A percentile compares a stretch with the other conserved stretches of the same genome.
Evolutionary conservation across 768 basidiomycete species (phyloP).

Genomic region (Panellus pusillus): DNA sequence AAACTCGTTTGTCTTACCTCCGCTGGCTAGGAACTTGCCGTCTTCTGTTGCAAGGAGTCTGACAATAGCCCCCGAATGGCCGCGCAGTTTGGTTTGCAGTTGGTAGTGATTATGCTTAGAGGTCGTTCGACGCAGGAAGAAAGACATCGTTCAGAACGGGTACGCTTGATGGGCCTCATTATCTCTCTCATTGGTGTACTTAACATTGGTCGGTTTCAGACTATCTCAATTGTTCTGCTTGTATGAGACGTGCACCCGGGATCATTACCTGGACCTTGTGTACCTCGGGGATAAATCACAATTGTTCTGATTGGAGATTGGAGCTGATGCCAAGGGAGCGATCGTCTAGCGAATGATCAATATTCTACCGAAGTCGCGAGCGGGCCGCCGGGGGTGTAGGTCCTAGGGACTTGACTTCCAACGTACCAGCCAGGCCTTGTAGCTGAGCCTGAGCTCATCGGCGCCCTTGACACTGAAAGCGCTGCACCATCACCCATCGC

Average conservation of each 20-base stretch:
- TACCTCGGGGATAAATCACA: slow-evolving; percentile 1
- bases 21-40: slow-evolving; percentile 15
- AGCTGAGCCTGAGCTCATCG: no score
- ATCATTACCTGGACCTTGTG: not conserved
- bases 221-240: not conserved
- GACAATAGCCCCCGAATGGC: slow-evolving; percentile 16
- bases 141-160: slow-evolving; percentile 5
- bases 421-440: no score
- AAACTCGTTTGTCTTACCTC: slow-evolving; percentile 8
- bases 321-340: no score
- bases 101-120: slow-evolving; percentile 7
- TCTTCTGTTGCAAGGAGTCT: slow-evolving; percentile 11
- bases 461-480: no score
- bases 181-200: slow-evolving; percentile 1
- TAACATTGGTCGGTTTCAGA: slow-evolving; percentile 2
- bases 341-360: no score
- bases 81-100: slow-evolving; percentile 7
- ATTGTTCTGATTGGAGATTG: slow-evolving; percentile 5
- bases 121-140: slow-evolving; percentile 4
- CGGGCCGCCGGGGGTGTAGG: no score
- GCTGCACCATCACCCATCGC: no score
- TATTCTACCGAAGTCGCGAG: no score
- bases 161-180: no score
- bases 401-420: no score
- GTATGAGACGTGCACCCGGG: no score